Base-by-base conservation (phyloP, 805 yeast genomes). In the Lipomyces oligophaga region DNA sequence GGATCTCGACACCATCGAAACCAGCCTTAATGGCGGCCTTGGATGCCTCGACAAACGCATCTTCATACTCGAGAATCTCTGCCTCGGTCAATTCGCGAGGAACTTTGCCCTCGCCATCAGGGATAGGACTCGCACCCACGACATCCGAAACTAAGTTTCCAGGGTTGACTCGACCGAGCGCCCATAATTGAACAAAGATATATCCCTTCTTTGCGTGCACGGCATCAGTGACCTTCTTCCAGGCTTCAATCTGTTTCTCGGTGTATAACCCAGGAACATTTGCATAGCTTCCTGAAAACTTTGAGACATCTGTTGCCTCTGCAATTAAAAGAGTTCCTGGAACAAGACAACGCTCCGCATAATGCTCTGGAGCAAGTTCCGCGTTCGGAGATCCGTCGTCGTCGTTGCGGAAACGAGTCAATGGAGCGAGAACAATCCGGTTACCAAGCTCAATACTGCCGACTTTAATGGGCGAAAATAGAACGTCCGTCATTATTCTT, bases 161-260 rank as follows among this genome's bases (percentile, higher is more conserved):
- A 45, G 41, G 16, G 62, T 60, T 18, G 39, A 34, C 67, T 39
- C 78, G 64, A 22, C 81, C 81, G 26, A 68, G 61, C 11, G 64
- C 67, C 70, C 75, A 74, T 31, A 78, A 52, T 60, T 78, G 81
- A 44, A 65, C 32, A 34, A 67, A 62, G 6, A 69, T 45, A 30
- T 58, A 65, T 1, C 74, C 68, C 0, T 60, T 57, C 49, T 74
- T 67, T 3, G 52, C 63, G 57, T 77, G 82, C 15, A 76, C 70
- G 11, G 63, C 67, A 20, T 73, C 72, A 28, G 61, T 62, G 27
- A 77, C 67, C 41, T 60, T 59, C 52, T 67, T 68, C 96, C 95
- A 87, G 0, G 88, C 93, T 67, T 83, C 93, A 38, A 87, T 75
- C 58, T 84, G 90, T 58, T 84, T 88, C 62, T 83, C 84, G 0